Conservation (phyloP, 768 basidiomycete genomes). For the Leccinellum luteum region DNA sequence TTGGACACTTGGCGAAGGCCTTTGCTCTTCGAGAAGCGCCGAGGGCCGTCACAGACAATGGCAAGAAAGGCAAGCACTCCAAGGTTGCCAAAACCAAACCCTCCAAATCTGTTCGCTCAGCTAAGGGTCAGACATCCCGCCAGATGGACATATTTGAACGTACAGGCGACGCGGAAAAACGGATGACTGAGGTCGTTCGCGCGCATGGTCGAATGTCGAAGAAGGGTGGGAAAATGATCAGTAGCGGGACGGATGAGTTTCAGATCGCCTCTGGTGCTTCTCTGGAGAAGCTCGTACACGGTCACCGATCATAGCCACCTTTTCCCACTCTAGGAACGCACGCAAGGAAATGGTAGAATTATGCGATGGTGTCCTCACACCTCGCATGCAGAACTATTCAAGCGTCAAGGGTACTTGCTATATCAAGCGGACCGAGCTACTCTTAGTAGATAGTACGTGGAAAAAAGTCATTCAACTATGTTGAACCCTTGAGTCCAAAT, state of each 20-base stretch:
- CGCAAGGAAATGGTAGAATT: neutral
- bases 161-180: constrained; percentile 60
- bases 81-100: constrained; percentile 3
- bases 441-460: neutral
- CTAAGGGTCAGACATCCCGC: constrained; percentile 21
- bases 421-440: neutral
- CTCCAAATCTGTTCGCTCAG: constrained; percentile 2
- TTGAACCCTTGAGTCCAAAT: neutral
- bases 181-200: constrained; percentile 86
- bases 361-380: neutral
- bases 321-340: neutral
- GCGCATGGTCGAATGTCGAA: constrained; percentile 78
- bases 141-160: constrained; percentile 37
- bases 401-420: neutral
- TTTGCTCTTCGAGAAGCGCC: constrained; percentile 91
- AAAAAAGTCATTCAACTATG: neutral
- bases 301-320: constrained; percentile 12
- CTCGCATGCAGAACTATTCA: neutral
- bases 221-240: constrained; percentile 73
- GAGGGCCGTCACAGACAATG: constrained; percentile 30
- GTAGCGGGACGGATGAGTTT: constrained; percentile 70
- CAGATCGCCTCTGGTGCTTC: constrained; percentile 66
- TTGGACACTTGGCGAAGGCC: constrained; percentile 91
- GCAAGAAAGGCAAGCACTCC: constrained; percentile 15
- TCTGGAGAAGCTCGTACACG: constrained; percentile 56